phyloP scores from a whole-genome alignment of 768 basidiomycete species.

The Naematelia aurantialba region DNA sequence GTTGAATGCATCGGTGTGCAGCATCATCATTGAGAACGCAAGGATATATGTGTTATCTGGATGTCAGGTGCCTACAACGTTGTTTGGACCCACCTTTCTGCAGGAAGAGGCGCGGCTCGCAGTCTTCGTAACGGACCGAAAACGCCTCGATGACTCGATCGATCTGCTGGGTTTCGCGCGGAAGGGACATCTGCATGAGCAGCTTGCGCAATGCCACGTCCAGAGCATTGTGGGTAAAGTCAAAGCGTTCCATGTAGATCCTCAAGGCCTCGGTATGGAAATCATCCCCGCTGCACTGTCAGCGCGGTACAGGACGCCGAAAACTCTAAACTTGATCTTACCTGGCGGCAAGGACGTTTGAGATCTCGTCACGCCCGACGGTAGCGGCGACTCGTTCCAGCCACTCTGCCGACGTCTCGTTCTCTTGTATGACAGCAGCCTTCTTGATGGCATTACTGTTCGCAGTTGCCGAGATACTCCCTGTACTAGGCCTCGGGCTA shows the following conservation, averaged over 20 bases:
- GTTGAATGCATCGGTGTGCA: conserved; percentile 98
- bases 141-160: conserved; percentile 97
- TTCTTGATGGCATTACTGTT: neutral
- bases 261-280: conserved; percentile 68
- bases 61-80: conserved; percentile 6
- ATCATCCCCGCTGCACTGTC: conserved; percentile 59
- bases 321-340: conserved; percentile 49
- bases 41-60: conserved; percentile 90
- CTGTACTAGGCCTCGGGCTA: conserved; percentile 29
- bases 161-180: conserved; percentile 96
- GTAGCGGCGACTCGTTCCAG: conserved; percentile 62
- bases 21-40: conserved; percentile 96
- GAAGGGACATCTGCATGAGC: conserved; percentile 85
- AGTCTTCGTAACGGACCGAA: conserved; percentile 72
- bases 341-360: conserved; percentile 76
- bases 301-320: neutral
- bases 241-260: conserved; percentile 69
- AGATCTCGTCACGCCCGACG: conserved; percentile 74
- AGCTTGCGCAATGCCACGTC: conserved; percentile 86
- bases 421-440: conserved; percentile 28
- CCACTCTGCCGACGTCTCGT: conserved; percentile 70
- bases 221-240: conserved; percentile 72
- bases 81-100: conserved; percentile 61
- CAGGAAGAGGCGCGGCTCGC: conserved; percentile 75
- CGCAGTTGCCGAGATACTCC: conserved; percentile 12